Evolutionary conservation across 163 green algal species (phyloP).

Genomic region (Scenedesmus sp.): DNA sequence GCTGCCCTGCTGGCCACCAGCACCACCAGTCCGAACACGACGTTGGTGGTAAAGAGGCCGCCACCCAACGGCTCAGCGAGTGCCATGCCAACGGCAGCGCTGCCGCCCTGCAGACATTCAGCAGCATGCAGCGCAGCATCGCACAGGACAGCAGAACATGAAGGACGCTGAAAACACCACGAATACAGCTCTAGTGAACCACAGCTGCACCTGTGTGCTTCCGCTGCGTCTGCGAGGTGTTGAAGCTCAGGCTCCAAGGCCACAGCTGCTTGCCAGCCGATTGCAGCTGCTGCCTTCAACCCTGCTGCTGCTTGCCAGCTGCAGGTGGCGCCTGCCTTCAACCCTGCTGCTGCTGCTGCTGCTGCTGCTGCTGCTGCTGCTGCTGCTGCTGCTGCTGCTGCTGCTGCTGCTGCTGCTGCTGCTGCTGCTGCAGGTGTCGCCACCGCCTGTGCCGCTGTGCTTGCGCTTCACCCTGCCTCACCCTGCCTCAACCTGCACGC

Average conservation of each 20-base stretch:
- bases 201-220: not conserved
- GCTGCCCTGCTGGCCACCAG: slow-evolving; percentile 49
- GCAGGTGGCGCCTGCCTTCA: too few relatives aligned
- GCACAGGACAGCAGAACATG: not conserved
- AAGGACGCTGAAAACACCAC: too few relatives aligned
- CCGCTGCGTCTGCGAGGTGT: not conserved
- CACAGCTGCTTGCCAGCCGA: not conserved
- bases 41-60: slow-evolving; percentile 80
- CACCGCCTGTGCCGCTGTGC: not conserved
- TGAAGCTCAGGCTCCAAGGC: not conserved
- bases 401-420: not conserved
- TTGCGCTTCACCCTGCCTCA: not conserved
- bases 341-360: not conserved
- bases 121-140: not conserved
- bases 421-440: not conserved
- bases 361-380: not conserved
- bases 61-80: slow-evolving; percentile 75
- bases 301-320: not conserved
- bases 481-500: too few relatives aligned
- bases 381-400: not conserved
- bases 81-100: slow-evolving; percentile 63
- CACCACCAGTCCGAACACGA: slow-evolving; percentile 76
- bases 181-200: not conserved
- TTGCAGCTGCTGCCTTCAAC: not conserved
- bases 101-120: slow-evolving; percentile 16